These are phyloP conservation scores for Diaporthe batatas DNA, from an alignment of 2,329 filamentous ascomycete species.

Conservation along the genomic window DNA sequence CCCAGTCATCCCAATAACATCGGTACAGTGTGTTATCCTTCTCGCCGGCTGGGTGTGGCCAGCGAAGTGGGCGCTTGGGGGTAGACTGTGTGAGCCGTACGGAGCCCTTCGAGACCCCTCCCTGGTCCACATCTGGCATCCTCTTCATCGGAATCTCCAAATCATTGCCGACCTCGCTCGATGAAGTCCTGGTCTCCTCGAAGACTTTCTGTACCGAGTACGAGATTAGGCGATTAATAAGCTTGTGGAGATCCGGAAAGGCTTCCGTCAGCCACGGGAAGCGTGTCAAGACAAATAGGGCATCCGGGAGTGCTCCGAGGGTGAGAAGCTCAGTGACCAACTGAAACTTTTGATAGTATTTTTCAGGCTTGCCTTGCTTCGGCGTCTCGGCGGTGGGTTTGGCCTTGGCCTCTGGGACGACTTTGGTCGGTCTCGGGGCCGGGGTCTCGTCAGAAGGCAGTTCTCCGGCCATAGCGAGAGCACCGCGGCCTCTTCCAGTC, in stretches of 20 bases:
- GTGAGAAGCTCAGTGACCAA: slow-evolving; percentile 88
- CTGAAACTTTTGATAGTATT: slow-evolving; percentile 86
- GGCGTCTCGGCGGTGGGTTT: slow-evolving; percentile 59
- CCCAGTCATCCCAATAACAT: slow-evolving; percentile 98
- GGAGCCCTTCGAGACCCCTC: slow-evolving; percentile 76
- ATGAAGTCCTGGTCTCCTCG: slow-evolving; percentile 55
- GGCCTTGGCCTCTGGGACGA: slow-evolving; percentile 67
- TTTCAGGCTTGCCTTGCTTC: slow-evolving; percentile 24
- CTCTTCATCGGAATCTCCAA: slow-evolving; percentile 53
- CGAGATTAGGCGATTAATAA: slow-evolving; percentile 86
- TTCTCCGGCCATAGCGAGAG: slow-evolving; percentile 87
- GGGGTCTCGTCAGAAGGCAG: slow-evolving; percentile 79
- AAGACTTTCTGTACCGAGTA: slow-evolving; percentile 84
- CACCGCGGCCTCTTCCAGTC: slow-evolving; percentile 82
- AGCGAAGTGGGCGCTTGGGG: slow-evolving; percentile 78
- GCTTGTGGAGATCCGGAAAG: slow-evolving; percentile 83
- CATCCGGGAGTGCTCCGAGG: slow-evolving; percentile 92
- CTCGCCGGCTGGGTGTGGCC: slow-evolving; percentile 87
- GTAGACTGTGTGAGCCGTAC: slow-evolving; percentile 72
- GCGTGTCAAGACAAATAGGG: slow-evolving; percentile 86
- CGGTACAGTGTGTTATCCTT: slow-evolving; percentile 85
- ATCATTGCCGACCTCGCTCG: neutral
- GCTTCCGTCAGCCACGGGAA: slow-evolving; percentile 94
- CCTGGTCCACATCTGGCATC: slow-evolving; percentile 70
- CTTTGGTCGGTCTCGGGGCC: slow-evolving; percentile 67